Evolutionary conservation across 1,284 basidiomycete genomes (phyloP).

Genomic region (Sporisorium exsertum): DNA sequence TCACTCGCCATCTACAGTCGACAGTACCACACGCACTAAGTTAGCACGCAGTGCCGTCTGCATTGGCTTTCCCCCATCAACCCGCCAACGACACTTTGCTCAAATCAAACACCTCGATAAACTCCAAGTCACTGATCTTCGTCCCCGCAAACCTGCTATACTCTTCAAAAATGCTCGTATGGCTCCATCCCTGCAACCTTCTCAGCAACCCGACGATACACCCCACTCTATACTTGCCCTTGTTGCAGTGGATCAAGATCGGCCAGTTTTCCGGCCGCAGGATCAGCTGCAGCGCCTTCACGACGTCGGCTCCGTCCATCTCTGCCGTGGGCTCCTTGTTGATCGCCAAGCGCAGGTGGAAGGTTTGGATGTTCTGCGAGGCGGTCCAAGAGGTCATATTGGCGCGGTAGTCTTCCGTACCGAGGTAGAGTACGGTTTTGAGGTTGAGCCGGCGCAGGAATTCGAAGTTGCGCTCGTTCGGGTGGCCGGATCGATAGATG

Average conservation of each 20-base stretch:
- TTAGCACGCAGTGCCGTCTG: too few species aligned
- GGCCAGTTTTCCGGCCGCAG: constrained; percentile 60
- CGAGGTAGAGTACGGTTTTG: constrained; percentile 63
- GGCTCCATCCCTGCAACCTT: constrained; percentile 66
- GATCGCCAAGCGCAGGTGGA: constrained; percentile 62
- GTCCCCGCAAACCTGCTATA: constrained; percentile 64
- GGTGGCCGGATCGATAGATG: constrained; percentile 66
- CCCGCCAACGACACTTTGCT: constrained; percentile 20
- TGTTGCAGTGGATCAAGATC: constrained; percentile 68
- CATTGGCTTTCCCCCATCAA: neutral
- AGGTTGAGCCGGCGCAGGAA: constrained; percentile 63
- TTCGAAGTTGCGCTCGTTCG: constrained; percentile 67
- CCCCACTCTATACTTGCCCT: constrained; percentile 67
- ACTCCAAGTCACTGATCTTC: constrained; percentile 65
- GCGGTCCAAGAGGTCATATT: constrained; percentile 57
- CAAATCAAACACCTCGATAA: constrained; percentile 63
- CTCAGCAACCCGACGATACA: constrained; percentile 63
- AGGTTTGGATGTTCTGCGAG: constrained; percentile 46
- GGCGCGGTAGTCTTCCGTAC: constrained; percentile 63
- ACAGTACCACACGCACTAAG: too few species aligned
- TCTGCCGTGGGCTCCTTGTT: constrained; percentile 68
- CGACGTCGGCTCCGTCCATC: constrained; percentile 62
- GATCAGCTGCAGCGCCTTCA: constrained; percentile 50
- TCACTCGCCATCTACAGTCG: too few species aligned
- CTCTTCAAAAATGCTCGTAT: constrained; percentile 67